Evolutionary conservation across 371 early-diverging fungal genomes (phyloP).

Genomic region (Parasitella parasitica): DNA sequence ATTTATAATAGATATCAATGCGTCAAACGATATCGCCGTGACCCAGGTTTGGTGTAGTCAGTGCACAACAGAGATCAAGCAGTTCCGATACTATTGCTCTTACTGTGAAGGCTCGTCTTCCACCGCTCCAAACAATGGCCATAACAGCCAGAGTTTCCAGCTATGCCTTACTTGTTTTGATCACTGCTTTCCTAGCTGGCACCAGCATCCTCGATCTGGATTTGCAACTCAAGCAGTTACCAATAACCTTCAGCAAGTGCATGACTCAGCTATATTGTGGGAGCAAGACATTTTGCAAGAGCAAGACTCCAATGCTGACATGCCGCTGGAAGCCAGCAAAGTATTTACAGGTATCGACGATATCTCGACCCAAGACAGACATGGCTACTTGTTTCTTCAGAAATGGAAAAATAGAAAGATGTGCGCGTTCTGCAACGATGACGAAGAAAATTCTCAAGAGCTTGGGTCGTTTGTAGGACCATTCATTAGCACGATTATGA

Average conservation of each 20-base stretch:
- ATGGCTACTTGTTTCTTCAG: constrained; percentile 48
- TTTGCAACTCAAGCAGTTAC: constrained; percentile 76
- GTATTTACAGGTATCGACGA: constrained; percentile 34
- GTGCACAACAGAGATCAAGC: constrained; percentile 59
- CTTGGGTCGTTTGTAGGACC: constrained; percentile 65
- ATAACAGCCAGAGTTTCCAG: constrained; percentile 56
- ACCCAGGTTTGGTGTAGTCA: constrained; percentile 62
- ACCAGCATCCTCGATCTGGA: constrained; percentile 75
- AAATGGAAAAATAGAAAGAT: constrained; percentile 59
- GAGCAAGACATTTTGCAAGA: constrained; percentile 61
- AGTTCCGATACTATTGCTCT: constrained; percentile 79
- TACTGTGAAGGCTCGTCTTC: constrained; percentile 77
- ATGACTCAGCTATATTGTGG: constrained; percentile 35
- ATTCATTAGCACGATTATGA: constrained; percentile 39
- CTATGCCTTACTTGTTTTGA: constrained; percentile 78
- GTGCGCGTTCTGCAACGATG: constrained; percentile 78
- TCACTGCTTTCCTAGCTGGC: constrained; percentile 69
- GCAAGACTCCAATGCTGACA: neutral
- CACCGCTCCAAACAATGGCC: constrained; percentile 30
- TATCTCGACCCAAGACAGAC: constrained; percentile 31
- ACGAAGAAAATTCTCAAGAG: constrained; percentile 58
- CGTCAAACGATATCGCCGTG: neutral
- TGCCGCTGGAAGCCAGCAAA: constrained; percentile 32
- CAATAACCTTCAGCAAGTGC: constrained; percentile 12
- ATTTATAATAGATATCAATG: neutral